Evolutionary conservation across 176 grass and related monocot species (phyloP).

Genomic region (Musa troglodytarum): DNA sequence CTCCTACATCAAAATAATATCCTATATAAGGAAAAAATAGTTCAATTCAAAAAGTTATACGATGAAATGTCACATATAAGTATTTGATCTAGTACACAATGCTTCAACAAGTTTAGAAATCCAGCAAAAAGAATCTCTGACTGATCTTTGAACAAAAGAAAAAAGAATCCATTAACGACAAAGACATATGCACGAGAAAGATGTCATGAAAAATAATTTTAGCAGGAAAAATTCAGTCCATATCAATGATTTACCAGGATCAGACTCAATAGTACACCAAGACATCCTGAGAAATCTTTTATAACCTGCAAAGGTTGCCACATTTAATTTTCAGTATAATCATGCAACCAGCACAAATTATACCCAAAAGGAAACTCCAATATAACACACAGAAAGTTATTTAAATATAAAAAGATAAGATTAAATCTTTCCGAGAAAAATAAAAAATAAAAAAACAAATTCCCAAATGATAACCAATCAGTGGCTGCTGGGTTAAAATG

Average conservation of each 20-base stretch:
- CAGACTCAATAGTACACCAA: conserved; percentile 96
- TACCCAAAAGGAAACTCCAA: neutral
- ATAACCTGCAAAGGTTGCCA: neutral
- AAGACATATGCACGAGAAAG: neutral
- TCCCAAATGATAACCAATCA: neutral
- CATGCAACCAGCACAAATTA: neutral
- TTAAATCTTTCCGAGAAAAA: neutral
- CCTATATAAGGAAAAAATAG: too few species aligned
- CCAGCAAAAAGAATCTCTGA: too few species aligned
- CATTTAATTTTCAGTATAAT: neutral
- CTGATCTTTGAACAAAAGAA: too few species aligned
- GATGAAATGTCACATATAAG: too few species aligned
- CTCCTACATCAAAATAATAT: neutral
- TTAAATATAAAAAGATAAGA: neutral
- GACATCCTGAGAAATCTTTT: conserved; percentile 43
- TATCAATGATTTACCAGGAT: conserved; percentile 50
- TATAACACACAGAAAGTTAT: neutral
- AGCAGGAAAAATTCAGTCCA: neutral
- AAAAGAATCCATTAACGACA: neutral
- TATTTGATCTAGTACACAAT: neutral
- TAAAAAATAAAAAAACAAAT: neutral
- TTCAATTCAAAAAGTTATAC: too few species aligned
- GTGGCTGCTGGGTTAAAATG: too few species aligned
- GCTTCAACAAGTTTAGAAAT: neutral
- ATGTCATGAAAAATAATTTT: neutral